phyloP scores from a whole-genome alignment of 1,284 basidiomycete genomes.

The Moniliophthora roreri region DNA sequence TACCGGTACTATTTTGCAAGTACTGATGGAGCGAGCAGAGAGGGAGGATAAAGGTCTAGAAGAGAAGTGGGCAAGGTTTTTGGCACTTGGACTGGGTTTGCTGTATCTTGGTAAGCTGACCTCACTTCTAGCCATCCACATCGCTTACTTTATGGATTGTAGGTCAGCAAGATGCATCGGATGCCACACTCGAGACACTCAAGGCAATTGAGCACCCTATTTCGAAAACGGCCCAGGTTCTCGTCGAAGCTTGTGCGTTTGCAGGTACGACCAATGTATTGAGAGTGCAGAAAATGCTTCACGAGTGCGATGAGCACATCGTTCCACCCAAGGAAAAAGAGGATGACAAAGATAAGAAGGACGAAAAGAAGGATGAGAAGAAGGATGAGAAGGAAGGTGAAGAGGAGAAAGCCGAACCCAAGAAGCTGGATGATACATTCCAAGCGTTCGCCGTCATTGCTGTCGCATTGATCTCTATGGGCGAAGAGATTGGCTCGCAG shows the following conservation, averaged over 20 bases:
- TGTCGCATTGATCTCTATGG: slow-evolving; percentile 96
- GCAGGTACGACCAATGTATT: slow-evolving; percentile 97
- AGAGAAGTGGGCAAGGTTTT: slow-evolving; percentile 93
- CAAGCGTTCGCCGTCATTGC: slow-evolving; percentile 95
- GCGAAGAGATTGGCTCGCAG: slow-evolving; percentile 96
- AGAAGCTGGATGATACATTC: slow-evolving; percentile 78
- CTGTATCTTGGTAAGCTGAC: slow-evolving; percentile 85
- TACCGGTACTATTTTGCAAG: slow-evolving; percentile 87
- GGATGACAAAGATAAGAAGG: slow-evolving; percentile 47
- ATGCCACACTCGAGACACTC: slow-evolving; percentile 94
- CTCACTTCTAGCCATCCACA: slow-evolving; percentile 1
- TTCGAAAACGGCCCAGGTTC: slow-evolving; percentile 86
- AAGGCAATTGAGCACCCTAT: slow-evolving; percentile 95
- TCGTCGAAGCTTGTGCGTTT: slow-evolving; percentile 94
- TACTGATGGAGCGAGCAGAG: slow-evolving; percentile 88
- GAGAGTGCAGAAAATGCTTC: slow-evolving; percentile 91
- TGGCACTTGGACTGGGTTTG: slow-evolving; percentile 88
- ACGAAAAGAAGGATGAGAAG: slow-evolving; percentile 49
- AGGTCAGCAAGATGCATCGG: slow-evolving; percentile 90
- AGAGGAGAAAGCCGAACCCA: slow-evolving; percentile 54
- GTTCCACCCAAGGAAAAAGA: slow-evolving; percentile 57
- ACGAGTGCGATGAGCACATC: slow-evolving; percentile 92
- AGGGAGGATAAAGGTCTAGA: slow-evolving; percentile 74
- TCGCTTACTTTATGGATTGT: slow-evolving; percentile 5
- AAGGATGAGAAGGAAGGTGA: slow-evolving; percentile 52